A percentile compares a stretch with the other conserved stretches of the same genome.
Conservation (phyloP, 495 filamentous ascomycete species). For the Astrothelium subdiscretum region DNA sequence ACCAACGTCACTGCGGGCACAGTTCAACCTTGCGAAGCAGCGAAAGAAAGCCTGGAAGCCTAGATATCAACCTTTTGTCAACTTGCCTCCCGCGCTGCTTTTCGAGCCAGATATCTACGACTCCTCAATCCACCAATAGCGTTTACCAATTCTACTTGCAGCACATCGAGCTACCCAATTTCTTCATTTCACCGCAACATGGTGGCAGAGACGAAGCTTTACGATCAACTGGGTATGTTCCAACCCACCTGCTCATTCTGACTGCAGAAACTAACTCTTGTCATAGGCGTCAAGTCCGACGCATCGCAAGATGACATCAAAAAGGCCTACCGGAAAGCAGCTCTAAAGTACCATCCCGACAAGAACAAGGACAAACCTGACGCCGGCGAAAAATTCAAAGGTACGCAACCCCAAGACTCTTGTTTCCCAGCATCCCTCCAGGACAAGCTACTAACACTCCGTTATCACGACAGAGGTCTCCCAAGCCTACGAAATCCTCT, state of each 20-base stretch:
- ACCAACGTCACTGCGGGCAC: conserved; percentile 1
- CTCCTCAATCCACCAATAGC: not conserved
- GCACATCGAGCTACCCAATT: not conserved
- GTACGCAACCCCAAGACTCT: conserved; percentile 36
- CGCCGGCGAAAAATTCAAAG: conserved; percentile 70
- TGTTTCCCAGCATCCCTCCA: conserved; percentile 5
- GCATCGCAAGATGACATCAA: conserved; percentile 91
- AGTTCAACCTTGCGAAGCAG: not conserved
- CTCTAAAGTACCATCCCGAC: conserved; percentile 89
- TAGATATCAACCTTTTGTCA: not conserved
- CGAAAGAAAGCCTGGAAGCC: not conserved
- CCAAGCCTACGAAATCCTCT: conserved; percentile 95
- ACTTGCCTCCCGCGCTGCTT: not conserved
- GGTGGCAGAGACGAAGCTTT: conserved; percentile 33
- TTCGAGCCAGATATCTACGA: not conserved
- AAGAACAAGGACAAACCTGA: conserved; percentile 89
- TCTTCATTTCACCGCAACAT: conserved; percentile 14
- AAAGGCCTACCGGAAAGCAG: conserved; percentile 70
- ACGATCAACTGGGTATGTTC: conserved; percentile 29
- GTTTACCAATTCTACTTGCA: not conserved
- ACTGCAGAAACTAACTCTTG: not conserved
- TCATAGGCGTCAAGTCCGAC: conserved; percentile 52
- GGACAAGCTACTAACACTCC: conserved; percentile 6
- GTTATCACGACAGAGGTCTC: conserved; percentile 53
- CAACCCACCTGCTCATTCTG: conserved; percentile 1